A percentile compares a stretch with the other conserved stretches of the same genome.
These are phyloP conservation scores for Suhomyces vadensis DNA, from an alignment of 805 yeast genomes.

Conservation along the genomic window DNA sequence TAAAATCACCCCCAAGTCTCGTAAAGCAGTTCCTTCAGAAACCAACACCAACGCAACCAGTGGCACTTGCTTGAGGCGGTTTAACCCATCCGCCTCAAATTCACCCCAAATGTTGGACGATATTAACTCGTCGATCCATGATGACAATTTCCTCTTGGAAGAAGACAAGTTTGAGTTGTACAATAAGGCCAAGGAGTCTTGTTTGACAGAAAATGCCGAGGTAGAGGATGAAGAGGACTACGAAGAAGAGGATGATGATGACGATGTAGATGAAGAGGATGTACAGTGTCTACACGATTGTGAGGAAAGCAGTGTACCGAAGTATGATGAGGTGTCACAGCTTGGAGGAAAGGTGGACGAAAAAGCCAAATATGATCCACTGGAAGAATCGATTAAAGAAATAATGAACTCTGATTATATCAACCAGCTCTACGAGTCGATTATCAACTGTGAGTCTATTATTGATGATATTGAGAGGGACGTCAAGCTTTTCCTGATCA, in stretches of 20 bases:
- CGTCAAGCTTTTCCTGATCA: constrained; percentile 32
- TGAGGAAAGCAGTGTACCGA: not conserved
- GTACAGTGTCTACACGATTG: not conserved
- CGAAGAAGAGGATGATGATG: constrained; percentile 31
- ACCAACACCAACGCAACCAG: not conserved
- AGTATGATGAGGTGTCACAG: not conserved
- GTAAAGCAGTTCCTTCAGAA: constrained; percentile 17
- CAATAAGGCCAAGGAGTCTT: constrained; percentile 21
- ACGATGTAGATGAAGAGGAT: constrained; percentile 22
- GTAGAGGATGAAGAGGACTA: constrained; percentile 24
- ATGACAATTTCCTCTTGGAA: constrained; percentile 32
- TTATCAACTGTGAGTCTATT: constrained; percentile 36
- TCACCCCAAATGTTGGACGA: constrained; percentile 43
- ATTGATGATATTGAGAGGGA: constrained; percentile 36
- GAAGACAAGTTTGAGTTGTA: constrained; percentile 38
- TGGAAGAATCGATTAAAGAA: constrained; percentile 2
- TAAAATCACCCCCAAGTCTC: constrained; percentile 35
- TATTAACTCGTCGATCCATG: constrained; percentile 25
- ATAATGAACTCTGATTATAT: constrained; percentile 19
- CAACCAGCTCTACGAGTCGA: constrained; percentile 32
- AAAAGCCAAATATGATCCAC: constrained; percentile 11
- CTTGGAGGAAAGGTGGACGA: constrained; percentile 3
- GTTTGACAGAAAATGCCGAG: constrained; percentile 21
- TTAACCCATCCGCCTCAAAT: constrained; percentile 36
- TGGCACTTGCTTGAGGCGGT: constrained; percentile 20